Evolutionary conservation across 805 yeast genomes (phyloP), one percentile per base, ranked within the genome.

Genomic region (Blastobotrys chiropterorum): DNA sequence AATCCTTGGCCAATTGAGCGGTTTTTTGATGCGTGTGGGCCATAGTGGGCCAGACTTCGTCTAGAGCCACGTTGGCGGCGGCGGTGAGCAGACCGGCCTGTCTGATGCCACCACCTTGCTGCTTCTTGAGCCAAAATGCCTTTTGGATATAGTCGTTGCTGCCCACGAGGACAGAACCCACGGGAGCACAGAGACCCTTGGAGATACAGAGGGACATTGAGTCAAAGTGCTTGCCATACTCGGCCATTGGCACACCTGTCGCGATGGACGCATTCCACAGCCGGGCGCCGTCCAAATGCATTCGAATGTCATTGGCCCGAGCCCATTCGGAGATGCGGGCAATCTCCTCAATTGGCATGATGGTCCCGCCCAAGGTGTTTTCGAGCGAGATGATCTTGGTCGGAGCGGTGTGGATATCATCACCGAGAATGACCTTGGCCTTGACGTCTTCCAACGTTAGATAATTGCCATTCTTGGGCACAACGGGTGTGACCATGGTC

Each of bases 231-330:
- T 77, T 73, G 59, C 95, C 86, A 67, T 83, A 89, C 61, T 87
- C 87, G 16, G 67, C 69, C 55, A 90, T 69, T 15, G 88, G 70
- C 38, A 86, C 73, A 21, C 86, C 89, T 7, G 88, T 80, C 22
- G 78, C 90, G 11, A 78, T 85, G 41, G 82, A 73, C n/a, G 97
- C 97, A 66, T 86, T 87, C 90, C 95, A 90, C 48, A 90, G 70
- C 61, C 98, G 78, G n/a, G 97, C 98, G 56, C 97, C 98, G 66
- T 90, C 98, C 61, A 90, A 80, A 63, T 92, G 97, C 59, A 90
- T 67, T 51, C 72, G 76, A 51, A 87, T 69, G 50, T 73, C 74
- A 59, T 82, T 74, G 26, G 71, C 77, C 49, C 75, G 73, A 56
- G 92, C 87, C 76, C 86, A 90, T 42, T 70, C 75, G 43, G 85